Conservation (phyloP, 106 monocot species). For the Posidonia australis region DNA sequence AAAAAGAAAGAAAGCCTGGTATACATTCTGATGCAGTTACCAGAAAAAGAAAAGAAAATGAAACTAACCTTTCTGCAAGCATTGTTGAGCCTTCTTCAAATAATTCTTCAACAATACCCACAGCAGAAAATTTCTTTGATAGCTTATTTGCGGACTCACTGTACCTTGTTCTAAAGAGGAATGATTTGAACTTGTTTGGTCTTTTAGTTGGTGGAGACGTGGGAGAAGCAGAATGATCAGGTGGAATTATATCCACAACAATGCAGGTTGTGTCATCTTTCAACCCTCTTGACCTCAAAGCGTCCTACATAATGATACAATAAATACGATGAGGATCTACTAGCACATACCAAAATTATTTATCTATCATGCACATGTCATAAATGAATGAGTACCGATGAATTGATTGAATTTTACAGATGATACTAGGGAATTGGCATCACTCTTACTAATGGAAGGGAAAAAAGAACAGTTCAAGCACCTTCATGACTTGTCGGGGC, state of each 20-base stretch:
- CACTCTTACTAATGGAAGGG: too few species aligned
- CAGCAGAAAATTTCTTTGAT: constrained; percentile 41
- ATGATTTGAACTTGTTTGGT: constrained; percentile 57
- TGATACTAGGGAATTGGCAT: too few species aligned
- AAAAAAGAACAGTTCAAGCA: not conserved
- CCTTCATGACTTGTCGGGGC: constrained; percentile 15
- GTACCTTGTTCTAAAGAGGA: constrained; percentile 50
- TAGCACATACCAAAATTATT: not conserved
- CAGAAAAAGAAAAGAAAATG: too few species aligned
- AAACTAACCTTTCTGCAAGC: constrained; percentile 89
- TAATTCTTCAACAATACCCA: constrained; percentile 70
- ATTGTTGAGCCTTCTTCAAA: constrained; percentile 96
- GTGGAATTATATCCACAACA: constrained; percentile 74
- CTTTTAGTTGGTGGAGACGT: constrained; percentile 38
- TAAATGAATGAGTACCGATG: not conserved
- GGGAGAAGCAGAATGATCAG: constrained; percentile 31
- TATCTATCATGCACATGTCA: too few species aligned
- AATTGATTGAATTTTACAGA: too few species aligned
- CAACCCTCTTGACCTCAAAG: constrained; percentile 75
- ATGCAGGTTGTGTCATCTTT: constrained; percentile 96
- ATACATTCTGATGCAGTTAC: too few species aligned
- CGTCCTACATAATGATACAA: constrained; percentile 33
- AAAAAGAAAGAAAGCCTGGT: too few species aligned
- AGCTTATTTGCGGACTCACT: constrained; percentile 31
- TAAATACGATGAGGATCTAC: not conserved